Evolutionary conservation across 2,329 filamentous ascomycete genomes (phyloP).

Genomic region (Ustulina deusta): DNA sequence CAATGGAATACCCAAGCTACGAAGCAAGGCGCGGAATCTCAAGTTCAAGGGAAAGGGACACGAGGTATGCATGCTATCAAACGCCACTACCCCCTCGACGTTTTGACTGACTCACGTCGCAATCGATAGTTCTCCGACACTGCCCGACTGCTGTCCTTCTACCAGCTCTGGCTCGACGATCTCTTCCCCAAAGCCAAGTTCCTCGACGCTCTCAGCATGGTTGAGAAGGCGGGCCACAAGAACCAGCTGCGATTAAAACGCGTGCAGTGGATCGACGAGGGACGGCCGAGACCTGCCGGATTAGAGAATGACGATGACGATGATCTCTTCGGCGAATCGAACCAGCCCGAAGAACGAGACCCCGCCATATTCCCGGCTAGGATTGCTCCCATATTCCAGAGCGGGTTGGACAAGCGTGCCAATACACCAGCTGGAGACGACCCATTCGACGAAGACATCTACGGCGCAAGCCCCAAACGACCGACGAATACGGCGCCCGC

Average conservation of each 20-base stretch:
- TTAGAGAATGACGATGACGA: slow-evolving; percentile 49
- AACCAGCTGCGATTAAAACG: slow-evolving; percentile 80
- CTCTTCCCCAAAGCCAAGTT: slow-evolving; percentile 96
- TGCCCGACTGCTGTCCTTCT: slow-evolving; percentile 84
- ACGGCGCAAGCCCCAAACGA: slow-evolving; percentile 63
- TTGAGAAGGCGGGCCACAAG: slow-evolving; percentile 93
- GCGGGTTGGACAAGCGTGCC: slow-evolving; percentile 46
- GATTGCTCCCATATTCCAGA: slow-evolving; percentile 56
- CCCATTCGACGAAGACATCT: slow-evolving; percentile 65
- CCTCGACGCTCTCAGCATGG: slow-evolving; percentile 86
- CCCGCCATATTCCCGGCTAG: slow-evolving; percentile 50
- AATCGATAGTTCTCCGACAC: slow-evolving; percentile 80
- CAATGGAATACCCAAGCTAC: slow-evolving; percentile 84
- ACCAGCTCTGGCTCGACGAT: slow-evolving; percentile 97
- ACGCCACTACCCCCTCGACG: not conserved
- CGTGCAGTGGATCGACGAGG: slow-evolving; percentile 85
- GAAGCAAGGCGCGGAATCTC: slow-evolving; percentile 75
- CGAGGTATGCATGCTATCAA: slow-evolving; percentile 68
- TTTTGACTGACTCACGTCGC: slow-evolving; percentile 21
- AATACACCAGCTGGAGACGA: slow-evolving; percentile 53
- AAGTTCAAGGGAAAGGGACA: slow-evolving; percentile 94
- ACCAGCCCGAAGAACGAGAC: slow-evolving; percentile 45
- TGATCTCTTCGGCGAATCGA: slow-evolving; percentile 46
- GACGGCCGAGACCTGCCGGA: slow-evolving; percentile 63
- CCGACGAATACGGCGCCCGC: slow-evolving; percentile 41